Evolutionary conservation across 2,329 filamentous ascomycete genomes (phyloP).

Genomic region (Phyllosticta paracitricarpa): DNA sequence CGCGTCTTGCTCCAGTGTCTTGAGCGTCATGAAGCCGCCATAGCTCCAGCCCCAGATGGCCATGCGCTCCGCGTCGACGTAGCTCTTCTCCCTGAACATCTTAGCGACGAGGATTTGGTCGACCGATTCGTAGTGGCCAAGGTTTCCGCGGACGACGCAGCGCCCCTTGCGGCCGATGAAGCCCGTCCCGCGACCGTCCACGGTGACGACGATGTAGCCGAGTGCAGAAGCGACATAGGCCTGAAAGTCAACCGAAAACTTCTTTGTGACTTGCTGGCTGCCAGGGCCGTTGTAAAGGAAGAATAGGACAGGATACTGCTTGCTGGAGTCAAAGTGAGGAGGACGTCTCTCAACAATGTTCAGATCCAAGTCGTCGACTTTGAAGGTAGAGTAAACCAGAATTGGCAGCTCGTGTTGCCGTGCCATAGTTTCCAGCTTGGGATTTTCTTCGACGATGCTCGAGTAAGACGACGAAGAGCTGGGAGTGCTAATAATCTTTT

Average conservation of each 20-base stretch:
- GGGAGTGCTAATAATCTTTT: conserved; percentile 79
- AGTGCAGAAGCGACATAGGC: conserved; percentile 75
- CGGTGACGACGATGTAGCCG: conserved; percentile 88
- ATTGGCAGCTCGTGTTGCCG: conserved; percentile 72
- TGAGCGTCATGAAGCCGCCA: conserved; percentile 89
- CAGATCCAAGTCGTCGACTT: conserved; percentile 66
- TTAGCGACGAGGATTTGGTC: conserved; percentile 90
- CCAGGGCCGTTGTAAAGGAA: conserved; percentile 88
- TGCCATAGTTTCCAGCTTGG: conserved; percentile 56
- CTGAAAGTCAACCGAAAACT: conserved; percentile 80
- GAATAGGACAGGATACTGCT: conserved; percentile 89
- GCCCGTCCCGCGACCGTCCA: conserved; percentile 88
- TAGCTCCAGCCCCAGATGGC: conserved; percentile 99
- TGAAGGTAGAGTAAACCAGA: conserved; percentile 71
- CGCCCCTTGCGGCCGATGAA: conserved; percentile 78
- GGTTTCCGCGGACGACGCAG: conserved; percentile 69
- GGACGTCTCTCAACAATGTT: conserved; percentile 77
- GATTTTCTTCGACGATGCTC: conserved; percentile 69
- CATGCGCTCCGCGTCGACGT: conserved; percentile 72
- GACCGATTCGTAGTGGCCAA: conserved; percentile 74
- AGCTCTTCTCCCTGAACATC: conserved; percentile 68
- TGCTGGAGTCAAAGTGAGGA: conserved; percentile 73
- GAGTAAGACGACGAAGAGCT: conserved; percentile 55
- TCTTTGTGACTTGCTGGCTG: conserved; percentile 78
- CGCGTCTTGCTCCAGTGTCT: conserved; percentile 84